Evolutionary conservation across 2,329 filamentous ascomycete species (phyloP).

Genomic region (Fusarium sp.): DNA sequence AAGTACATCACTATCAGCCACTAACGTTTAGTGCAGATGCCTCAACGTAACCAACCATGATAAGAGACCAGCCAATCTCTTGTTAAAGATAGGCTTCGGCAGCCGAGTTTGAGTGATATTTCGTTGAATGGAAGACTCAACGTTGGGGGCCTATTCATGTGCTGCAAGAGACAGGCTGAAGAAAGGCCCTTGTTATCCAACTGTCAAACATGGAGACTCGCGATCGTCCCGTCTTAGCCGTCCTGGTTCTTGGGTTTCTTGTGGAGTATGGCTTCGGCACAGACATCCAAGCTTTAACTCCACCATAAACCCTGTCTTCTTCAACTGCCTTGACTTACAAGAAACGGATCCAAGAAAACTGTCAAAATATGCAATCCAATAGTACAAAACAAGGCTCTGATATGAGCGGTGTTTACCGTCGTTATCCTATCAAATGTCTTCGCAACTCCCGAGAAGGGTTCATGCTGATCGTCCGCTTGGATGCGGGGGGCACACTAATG

Average conservation of each 20-base stretch:
- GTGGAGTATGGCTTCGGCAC: not conserved
- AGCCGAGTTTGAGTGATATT: slow-evolving; percentile 4
- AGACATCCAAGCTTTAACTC: not conserved
- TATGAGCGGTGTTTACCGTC: accelerated
- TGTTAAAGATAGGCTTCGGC: slow-evolving; percentile 14
- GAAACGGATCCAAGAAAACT: not conserved
- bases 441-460: not conserved
- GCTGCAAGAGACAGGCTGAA: not conserved
- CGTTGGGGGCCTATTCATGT: not conserved
- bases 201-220: not conserved
- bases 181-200: not conserved
- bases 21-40: slow-evolving; percentile 13
- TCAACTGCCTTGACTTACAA: not conserved
- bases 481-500: slow-evolving; percentile 10
- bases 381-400: not conserved
- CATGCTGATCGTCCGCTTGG: not conserved
- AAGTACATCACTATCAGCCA: slow-evolving; percentile 39
- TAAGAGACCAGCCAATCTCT: slow-evolving; percentile 15
- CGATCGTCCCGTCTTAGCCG: not conserved
- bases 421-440: not conserved
- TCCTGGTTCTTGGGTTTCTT: not conserved
- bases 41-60: slow-evolving; percentile 17
- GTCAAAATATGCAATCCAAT: accelerated
- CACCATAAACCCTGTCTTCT: not conserved
- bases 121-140: not conserved